These are phyloP conservation scores for Phytopythium cucurbitacearum DNA, from an alignment of 352 stramenopile genomes.

Conservation along the genomic window DNA sequence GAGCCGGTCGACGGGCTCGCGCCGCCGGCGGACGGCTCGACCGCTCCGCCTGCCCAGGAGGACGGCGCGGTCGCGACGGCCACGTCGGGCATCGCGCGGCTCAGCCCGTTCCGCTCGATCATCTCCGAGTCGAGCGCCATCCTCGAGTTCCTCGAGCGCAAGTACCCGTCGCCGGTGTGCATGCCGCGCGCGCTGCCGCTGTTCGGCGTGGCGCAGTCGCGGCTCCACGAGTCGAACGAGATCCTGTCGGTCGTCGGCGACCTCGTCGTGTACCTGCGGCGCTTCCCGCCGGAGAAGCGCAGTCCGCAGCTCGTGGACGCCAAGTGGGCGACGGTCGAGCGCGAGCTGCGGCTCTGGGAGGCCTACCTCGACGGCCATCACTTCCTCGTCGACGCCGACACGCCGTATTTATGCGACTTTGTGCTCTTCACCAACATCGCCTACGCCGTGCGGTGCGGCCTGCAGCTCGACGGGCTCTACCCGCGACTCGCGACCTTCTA, in stretches of 20 bases:
- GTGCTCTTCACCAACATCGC: constrained; percentile 85
- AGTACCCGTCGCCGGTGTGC: constrained; percentile 38
- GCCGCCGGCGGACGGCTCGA: not conserved
- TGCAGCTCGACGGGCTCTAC: constrained; percentile 80
- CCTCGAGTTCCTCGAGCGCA: constrained; percentile 76
- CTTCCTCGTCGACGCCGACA: constrained; percentile 58
- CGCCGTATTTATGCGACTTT: constrained; percentile 73
- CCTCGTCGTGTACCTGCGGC: constrained; percentile 74
- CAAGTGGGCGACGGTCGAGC: constrained; percentile 69
- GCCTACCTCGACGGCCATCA: constrained; percentile 56
- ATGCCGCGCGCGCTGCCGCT: constrained; percentile 42
- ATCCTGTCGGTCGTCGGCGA: constrained; percentile 80
- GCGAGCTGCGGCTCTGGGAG: constrained; percentile 77
- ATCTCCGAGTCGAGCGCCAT: constrained; percentile 81
- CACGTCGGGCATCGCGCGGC: constrained; percentile 24
- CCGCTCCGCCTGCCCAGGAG: not conserved
- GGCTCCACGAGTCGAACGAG: constrained; percentile 81
- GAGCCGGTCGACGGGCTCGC: constrained; percentile 37
- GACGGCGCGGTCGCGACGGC: constrained; percentile 17
- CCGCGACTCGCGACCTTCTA: constrained; percentile 78
- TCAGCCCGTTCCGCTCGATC: constrained; percentile 43
- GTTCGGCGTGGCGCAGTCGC: constrained; percentile 71
- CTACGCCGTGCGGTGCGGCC: constrained; percentile 78
- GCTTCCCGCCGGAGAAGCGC: constrained; percentile 54
- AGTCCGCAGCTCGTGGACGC: constrained; percentile 53